Evolutionary conservation across 768 basidiomycete species (phyloP), one percentile per base, ranked within the genome.

Genomic region (Tulasnella sp.): DNA sequence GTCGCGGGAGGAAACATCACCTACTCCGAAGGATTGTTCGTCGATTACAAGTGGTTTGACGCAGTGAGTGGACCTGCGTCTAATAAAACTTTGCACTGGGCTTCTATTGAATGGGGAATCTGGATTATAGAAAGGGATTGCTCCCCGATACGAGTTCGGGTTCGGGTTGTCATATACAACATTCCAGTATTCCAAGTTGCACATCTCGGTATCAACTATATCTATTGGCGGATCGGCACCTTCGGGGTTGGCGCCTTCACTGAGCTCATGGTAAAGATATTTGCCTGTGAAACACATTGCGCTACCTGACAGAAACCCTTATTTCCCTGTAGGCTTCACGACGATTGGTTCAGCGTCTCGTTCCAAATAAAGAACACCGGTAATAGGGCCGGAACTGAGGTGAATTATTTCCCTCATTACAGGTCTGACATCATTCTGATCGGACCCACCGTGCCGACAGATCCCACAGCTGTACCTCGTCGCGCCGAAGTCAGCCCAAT

Each of bases 91-190:
- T 41, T 23, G 24, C 21, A 24, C 42, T 8, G 26, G 47, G 64
- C 19, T 48, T 73, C 45, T 67, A 65, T 1, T 72, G 71, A 1
- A 64, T 70, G 13, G 73, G 61, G 60, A 64, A 9, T 56, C n/a
- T 52, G 8, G 24, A n/a, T 21, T 11, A 52, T 24, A 52, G 51
- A 73, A 80, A 70, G 79, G 83, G 63, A 88, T 90, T 63, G 76
- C 76, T 0, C 89, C 89, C 3, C 85, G 86, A 38, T 91, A 75
- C 67, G 77, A 81, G 65, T 88, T 87, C 69, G 86, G 85, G 3
- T 86, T 79, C 67, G 86, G 86, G 1, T 73, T 88, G 13, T 82
- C 80, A 2, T 90, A 88, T 69, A 86, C 87, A 49, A 79, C 76
- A 0, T 90, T 88, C 69, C 67, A 74, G 3, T 87, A 85, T 68